Evolutionary conservation across 2,329 filamentous ascomycete species (phyloP).

Genomic region (Dactylellina leptospora): DNA sequence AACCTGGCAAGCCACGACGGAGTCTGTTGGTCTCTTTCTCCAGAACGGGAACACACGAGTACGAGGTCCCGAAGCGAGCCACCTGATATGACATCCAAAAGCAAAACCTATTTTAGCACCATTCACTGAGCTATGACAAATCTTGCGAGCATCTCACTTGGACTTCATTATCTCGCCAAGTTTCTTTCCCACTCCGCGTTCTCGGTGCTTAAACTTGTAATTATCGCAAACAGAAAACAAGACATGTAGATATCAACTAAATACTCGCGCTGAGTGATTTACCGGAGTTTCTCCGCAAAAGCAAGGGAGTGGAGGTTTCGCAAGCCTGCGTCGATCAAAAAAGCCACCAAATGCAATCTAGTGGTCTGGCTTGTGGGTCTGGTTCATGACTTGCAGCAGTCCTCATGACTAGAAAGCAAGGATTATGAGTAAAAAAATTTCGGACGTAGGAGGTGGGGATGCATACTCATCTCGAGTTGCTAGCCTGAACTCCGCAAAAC

Average conservation of each 20-base stretch:
- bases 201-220: not conserved
- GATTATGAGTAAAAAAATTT: slow-evolving; percentile 30
- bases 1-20: slow-evolving; percentile 37
- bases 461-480: slow-evolving; percentile 2
- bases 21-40: slow-evolving; percentile 29
- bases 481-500: not conserved
- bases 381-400: slow-evolving; percentile 51
- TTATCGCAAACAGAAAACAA: not conserved
- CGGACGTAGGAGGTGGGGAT: slow-evolving; percentile 52
- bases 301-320: slow-evolving; percentile 21
- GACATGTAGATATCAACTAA: not conserved
- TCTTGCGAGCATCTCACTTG: slow-evolving; percentile 3
- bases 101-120: slow-evolving; percentile 17
- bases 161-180: slow-evolving; percentile 7
- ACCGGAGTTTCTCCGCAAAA: slow-evolving; percentile 53
- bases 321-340: slow-evolving; percentile 53
- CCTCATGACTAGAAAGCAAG: slow-evolving; percentile 50
- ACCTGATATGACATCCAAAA: slow-evolving; percentile 32
- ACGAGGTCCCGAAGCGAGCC: slow-evolving; percentile 49
- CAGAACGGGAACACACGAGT: slow-evolving; percentile 53
- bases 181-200: not conserved
- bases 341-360: slow-evolving; percentile 52
- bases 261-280: slow-evolving; percentile 39
- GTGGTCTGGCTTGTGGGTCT: slow-evolving; percentile 33
- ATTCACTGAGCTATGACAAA: not conserved